Percentiles rank a stretch among this genome's conserved stretches.
phyloP scores from a whole-genome alignment of 148 eudicot genomes.

The Pharnaceum exiguum region DNA sequence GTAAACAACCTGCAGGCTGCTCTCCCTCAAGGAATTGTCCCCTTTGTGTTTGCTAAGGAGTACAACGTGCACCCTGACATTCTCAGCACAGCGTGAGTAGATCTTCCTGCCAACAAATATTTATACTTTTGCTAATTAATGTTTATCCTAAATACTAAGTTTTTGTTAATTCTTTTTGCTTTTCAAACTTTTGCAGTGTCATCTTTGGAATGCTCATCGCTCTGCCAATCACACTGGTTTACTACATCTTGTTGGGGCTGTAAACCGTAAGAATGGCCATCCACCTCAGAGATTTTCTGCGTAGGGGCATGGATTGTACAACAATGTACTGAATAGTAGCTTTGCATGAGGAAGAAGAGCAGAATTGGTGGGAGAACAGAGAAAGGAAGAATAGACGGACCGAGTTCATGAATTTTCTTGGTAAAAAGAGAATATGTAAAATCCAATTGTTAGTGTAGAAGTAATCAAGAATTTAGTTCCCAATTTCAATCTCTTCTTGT shows the following conservation, averaged over 20 bases:
- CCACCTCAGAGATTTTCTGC: no score
- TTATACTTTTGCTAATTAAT: background rate
- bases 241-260: conserved; percentile 80
- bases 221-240: conserved; percentile 69
- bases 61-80: conserved; percentile 78
- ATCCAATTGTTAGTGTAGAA: no score
- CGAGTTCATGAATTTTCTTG: conserved; percentile 9
- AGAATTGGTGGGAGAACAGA: background rate
- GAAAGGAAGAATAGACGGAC: background rate
- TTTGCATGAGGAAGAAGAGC: background rate
- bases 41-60: conserved; percentile 86
- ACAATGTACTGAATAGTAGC: background rate
- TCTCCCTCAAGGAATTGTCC: conserved; percentile 88
- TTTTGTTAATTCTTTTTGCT: background rate
- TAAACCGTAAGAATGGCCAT: no score
- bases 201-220: conserved; percentile 92
- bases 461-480: no score
- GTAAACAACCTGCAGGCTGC: conserved; percentile 77
- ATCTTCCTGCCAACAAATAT: background rate
- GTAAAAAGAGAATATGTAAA: conserved; percentile 9
- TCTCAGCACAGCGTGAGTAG: conserved; percentile 81
- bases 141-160: background rate
- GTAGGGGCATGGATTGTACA: no score
- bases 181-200: conserved; percentile 41
- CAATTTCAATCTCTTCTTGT: no score